Evolutionary conservation across 495 filamentous ascomycete species (phyloP).

Genomic region (Talaromyces adpressus): DNA sequence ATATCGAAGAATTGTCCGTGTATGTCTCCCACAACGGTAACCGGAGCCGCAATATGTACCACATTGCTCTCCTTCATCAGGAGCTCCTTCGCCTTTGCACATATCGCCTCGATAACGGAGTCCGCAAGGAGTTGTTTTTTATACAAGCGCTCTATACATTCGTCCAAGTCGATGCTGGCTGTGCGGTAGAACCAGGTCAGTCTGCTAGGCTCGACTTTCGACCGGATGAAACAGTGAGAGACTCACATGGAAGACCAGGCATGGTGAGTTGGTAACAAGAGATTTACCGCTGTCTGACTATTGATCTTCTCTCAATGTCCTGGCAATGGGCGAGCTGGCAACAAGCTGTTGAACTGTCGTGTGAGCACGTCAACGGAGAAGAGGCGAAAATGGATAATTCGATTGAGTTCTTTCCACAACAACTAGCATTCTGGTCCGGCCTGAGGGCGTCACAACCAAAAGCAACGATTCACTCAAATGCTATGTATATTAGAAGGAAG

Average conservation of each 20-base stretch:
- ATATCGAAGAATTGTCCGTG: slow-evolving; percentile 98
- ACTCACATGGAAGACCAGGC: slow-evolving; percentile 84
- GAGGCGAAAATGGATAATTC: slow-evolving; percentile 3
- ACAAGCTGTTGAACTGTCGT: slow-evolving; percentile 2
- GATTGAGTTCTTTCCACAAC: not conserved
- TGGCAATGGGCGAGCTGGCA: not conserved
- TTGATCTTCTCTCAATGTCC: not conserved
- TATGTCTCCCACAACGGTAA: slow-evolving; percentile 98
- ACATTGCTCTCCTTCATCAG: slow-evolving; percentile 99
- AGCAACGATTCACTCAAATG: not conserved
- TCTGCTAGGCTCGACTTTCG: not conserved
- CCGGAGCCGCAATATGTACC: slow-evolving; percentile 89
- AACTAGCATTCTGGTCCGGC: slow-evolving; percentile 4
- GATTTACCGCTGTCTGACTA: slow-evolving; percentile 1
- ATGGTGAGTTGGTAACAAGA: slow-evolving; percentile 37
- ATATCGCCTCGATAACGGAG: slow-evolving; percentile 98
- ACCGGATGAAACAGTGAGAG: not conserved
- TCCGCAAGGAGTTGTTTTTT: slow-evolving; percentile 94
- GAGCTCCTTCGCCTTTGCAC: slow-evolving; percentile 95
- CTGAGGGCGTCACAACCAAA: not conserved
- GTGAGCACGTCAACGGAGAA: slow-evolving; percentile 9
- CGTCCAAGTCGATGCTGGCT: slow-evolving; percentile 97
- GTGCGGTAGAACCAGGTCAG: slow-evolving; percentile 9
- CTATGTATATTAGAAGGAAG: not conserved
- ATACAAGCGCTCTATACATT: slow-evolving; percentile 93